These are phyloP conservation scores for Diaporthe velutina DNA, from an alignment of 2,329 filamentous ascomycete genomes.

Conservation along the genomic window DNA sequence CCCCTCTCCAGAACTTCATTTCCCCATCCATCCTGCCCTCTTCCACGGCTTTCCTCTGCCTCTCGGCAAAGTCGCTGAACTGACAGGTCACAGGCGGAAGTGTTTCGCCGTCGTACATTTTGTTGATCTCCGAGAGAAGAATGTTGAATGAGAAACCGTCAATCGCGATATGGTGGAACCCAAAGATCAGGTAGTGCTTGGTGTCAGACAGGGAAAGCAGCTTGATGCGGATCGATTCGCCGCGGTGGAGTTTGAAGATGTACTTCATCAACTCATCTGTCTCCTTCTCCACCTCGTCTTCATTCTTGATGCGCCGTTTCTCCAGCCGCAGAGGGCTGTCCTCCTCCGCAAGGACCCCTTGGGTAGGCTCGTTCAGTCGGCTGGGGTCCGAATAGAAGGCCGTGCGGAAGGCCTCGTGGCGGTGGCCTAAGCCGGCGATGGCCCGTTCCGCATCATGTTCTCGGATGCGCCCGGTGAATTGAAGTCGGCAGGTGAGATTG, in stretches of 20 bases:
- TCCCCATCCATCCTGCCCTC: conserved; percentile 37
- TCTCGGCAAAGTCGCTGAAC: conserved; percentile 44
- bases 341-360: conserved; percentile 35
- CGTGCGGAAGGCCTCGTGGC: conserved; percentile 6
- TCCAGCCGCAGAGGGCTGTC: conserved; percentile 48
- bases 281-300: conserved; percentile 42
- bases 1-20: conserved; percentile 12
- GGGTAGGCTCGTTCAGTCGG: conserved; percentile 7
- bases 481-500: conserved; percentile 46
- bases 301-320: conserved; percentile 39
- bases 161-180: conserved; percentile 31
- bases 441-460: conserved; percentile 10
- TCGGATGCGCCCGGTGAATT: conserved; percentile 19
- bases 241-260: conserved; percentile 53
- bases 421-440: conserved; percentile 10
- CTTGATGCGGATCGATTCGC: conserved; percentile 49
- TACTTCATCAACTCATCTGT: conserved; percentile 46
- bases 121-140: conserved; percentile 26
- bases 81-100: not conserved
- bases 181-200: conserved; percentile 56
- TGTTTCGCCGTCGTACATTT: conserved; percentile 2
- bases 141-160: conserved; percentile 28
- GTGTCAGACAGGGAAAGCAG: conserved; percentile 51
- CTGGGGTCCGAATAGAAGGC: conserved; percentile 6
- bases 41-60: conserved; percentile 16